Evolutionary conservation across 2,329 filamentous ascomycete genomes (phyloP), one percentile per base, ranked within the genome.

Genomic region (Stagonosporopsis rhizophila): DNA sequence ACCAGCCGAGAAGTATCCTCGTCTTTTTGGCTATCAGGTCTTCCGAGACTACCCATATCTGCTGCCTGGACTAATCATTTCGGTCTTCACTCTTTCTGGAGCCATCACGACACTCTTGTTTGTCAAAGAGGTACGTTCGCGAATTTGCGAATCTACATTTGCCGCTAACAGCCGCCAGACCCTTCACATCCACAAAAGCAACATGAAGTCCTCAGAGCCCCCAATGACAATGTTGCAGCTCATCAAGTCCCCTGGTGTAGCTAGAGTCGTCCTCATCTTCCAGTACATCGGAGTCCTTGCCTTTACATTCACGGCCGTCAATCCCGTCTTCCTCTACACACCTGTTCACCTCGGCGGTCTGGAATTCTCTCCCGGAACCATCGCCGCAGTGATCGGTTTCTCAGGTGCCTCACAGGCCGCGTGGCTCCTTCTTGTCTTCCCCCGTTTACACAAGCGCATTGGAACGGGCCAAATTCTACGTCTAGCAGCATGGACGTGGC

Each of bases 401-500:
- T 83, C 82, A 20, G 91, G 91, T 12, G 76, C 84, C 15, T 81
- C 85, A 4, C 91, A 94, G 72, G 85, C 89, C 1, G 54, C 84
- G 6, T 94, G 90, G 89, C 83, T 92, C 2, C 79, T 94, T 0
- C 60, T 91, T 14, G 78, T 83, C 28, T 93, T 94, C 68, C 89
- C 90, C 1, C 77, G 80, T 0, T 73, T 94, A 1, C 90, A 94
- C 68, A 78, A 75, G 32, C 83, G 84, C 19, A 72, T 87, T 20
- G 89, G 90, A 9, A 92, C 89, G 6, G 87, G 86, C 22, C 83
- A 81, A 4, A 78, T 93, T 0, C 77, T 94, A 58, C 81, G 82
- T 5, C 61, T 77, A 8, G 90, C 88, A 69, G 82, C 81, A 1
- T 61, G 69, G 28, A 77, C 70, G 0, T 92, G 89, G 77, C 89